Percentiles rank a stretch among this genome's conserved stretches.
Conservation (phyloP, 2,329 filamentous ascomycete genomes). For the Neonectria sp. region DNA sequence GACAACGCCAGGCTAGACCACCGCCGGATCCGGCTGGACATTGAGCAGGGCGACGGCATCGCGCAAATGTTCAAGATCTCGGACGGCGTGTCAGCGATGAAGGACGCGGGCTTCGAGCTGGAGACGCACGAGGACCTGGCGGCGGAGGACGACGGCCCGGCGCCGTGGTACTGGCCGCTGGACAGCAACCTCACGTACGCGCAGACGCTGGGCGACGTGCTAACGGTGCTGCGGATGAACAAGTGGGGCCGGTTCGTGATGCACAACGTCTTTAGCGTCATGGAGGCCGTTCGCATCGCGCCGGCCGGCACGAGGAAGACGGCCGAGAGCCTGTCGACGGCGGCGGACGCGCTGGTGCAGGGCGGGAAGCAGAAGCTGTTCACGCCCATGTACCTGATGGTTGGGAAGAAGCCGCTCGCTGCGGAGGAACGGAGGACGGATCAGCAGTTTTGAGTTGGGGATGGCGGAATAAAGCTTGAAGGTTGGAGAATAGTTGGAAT, state of each 20-base stretch:
- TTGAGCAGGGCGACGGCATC: constrained; percentile 94
- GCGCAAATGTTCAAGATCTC: constrained; percentile 92
- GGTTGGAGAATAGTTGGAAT: not conserved
- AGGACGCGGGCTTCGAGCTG: constrained; percentile 86
- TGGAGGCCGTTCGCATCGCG: constrained; percentile 80
- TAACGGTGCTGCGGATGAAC: constrained; percentile 88
- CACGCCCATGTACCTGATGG: constrained; percentile 96
- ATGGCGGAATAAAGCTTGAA: not conserved
- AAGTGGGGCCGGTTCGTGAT: constrained; percentile 79
- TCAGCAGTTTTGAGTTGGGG: not conserved
- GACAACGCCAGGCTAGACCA: constrained; percentile 88
- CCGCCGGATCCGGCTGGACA: constrained; percentile 88
- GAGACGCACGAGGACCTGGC: constrained; percentile 73
- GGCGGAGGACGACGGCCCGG: constrained; percentile 54
- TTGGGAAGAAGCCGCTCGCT: constrained; percentile 81
- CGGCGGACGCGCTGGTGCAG: constrained; percentile 85
- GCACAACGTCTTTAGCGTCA: constrained; percentile 79
- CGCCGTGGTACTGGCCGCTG: constrained; percentile 93
- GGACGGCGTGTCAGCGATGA: constrained; percentile 84
- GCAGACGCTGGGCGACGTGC: constrained; percentile 78
- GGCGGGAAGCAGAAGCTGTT: constrained; percentile 89
- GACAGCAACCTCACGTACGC: constrained; percentile 83
- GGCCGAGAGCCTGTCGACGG: constrained; percentile 83
- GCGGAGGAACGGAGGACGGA: not conserved
- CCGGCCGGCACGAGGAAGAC: constrained; percentile 89